phyloP scores from a whole-genome alignment of 805 yeast species.

The Ogataea ramenticola region DNA sequence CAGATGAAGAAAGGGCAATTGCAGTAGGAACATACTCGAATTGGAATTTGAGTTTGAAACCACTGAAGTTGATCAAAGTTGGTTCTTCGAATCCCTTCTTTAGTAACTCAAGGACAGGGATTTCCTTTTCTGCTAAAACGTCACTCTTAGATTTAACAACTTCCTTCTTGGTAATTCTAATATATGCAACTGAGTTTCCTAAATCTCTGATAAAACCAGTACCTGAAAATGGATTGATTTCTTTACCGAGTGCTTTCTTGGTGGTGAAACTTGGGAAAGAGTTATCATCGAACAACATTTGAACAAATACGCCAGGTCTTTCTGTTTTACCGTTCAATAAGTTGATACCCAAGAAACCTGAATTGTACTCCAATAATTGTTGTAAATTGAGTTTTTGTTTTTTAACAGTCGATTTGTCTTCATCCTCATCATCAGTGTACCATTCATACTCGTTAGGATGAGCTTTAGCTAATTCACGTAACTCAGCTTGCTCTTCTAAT shows the following conservation, averaged over 20 bases:
- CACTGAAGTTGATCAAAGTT: constrained; percentile 34
- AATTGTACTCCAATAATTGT: constrained; percentile 45
- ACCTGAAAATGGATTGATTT: constrained; percentile 39
- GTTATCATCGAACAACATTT: constrained; percentile 58
- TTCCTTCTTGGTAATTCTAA: constrained; percentile 50
- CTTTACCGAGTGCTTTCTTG: constrained; percentile 38
- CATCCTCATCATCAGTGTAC: constrained; percentile 40
- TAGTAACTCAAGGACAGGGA: constrained; percentile 48
- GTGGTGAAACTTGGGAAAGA: constrained; percentile 52
- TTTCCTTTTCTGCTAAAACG: constrained; percentile 41
- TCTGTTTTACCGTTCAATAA: constrained; percentile 41
- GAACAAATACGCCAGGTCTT: constrained; percentile 44
- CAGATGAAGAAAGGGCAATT: constrained; percentile 45
- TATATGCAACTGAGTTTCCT: constrained; percentile 46
- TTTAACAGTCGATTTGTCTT: constrained; percentile 23
- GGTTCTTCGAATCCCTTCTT: constrained; percentile 41
- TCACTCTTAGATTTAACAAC: constrained; percentile 41
- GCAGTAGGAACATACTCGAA: constrained; percentile 58
- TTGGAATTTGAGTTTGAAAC: constrained; percentile 34
- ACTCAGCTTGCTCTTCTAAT: constrained; percentile 37
- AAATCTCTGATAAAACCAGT: constrained; percentile 66
- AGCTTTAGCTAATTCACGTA: constrained; percentile 44
- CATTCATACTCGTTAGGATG: constrained; percentile 61
- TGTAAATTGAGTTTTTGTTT: constrained; percentile 44
- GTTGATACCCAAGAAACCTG: constrained; percentile 58